Conservation (phyloP, 306 rosid genomes). For the Lathyrus sativus region DNA sequence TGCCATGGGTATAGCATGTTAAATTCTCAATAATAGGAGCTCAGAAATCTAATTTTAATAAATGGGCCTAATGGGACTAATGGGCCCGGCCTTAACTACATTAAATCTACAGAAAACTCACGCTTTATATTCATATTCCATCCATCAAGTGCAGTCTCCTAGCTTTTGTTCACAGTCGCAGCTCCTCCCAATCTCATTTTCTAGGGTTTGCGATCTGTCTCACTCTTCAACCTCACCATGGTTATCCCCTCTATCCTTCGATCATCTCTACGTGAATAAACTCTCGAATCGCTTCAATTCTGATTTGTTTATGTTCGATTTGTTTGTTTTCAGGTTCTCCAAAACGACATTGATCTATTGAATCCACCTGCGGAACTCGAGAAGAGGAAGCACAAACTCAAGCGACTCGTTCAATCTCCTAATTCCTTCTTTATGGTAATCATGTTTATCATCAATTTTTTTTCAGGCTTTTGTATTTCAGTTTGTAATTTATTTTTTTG, state of each 20-base stretch:
- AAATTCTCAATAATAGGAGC: no score
- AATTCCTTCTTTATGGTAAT: constrained; percentile 58
- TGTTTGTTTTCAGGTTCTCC: constrained; percentile 39
- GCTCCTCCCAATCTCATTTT: constrained; percentile 12
- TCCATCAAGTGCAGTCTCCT: rapidly evolving
- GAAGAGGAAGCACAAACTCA: constrained; percentile 45
- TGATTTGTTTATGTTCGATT: not conserved
- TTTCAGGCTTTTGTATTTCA: no score
- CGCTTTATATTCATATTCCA: not conserved
- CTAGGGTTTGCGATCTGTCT: constrained; percentile 30
- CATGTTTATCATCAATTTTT: not conserved
- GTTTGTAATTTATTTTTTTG: not conserved
- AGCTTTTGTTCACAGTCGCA: constrained; percentile 7
- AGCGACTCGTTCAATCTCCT: constrained; percentile 41
- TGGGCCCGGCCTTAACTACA: no score
- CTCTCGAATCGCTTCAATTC: not conserved
- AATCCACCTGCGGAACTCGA: constrained; percentile 43
- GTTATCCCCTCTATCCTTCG: not conserved
- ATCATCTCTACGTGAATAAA: not conserved
- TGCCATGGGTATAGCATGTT: no score
- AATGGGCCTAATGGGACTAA: no score
- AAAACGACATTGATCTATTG: constrained; percentile 40
- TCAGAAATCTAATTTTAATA: no score
- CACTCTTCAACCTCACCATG: constrained; percentile 12
- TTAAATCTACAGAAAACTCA: no score